These are phyloP conservation scores for Tolypocladium guangdongense DNA, from an alignment of 2,329 filamentous ascomycete genomes.

Conservation along the genomic window DNA sequence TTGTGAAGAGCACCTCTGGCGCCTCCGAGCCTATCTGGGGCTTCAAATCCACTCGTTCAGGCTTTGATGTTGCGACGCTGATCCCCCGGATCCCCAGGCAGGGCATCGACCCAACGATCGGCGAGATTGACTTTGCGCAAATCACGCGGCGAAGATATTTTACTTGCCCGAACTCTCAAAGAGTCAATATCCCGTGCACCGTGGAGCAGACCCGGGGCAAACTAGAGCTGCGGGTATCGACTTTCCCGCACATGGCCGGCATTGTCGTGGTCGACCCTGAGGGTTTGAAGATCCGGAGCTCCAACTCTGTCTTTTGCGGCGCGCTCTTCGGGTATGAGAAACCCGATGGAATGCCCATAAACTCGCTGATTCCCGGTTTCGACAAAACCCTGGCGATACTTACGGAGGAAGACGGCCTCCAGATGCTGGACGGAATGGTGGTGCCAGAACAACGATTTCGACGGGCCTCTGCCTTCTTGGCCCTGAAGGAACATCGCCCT, in stretches of 20 bases:
- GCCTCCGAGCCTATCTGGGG: conserved; percentile 83
- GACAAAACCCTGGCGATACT: conserved; percentile 73
- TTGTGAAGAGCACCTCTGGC: conserved; percentile 60
- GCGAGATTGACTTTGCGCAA: conserved; percentile 68
- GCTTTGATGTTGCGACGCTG: conserved; percentile 65
- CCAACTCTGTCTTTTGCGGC: conserved; percentile 88
- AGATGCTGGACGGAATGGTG: conserved; percentile 85
- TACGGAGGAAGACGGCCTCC: conserved; percentile 75
- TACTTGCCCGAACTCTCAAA: conserved; percentile 68
- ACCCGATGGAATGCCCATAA: conserved; percentile 70
- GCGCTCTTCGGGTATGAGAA: conserved; percentile 84
- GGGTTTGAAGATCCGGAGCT: conserved; percentile 72
- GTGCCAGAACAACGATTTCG: conserved; percentile 94
- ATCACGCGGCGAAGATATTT: conserved; percentile 67
- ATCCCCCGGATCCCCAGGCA: conserved; percentile 75
- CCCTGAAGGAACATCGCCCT: conserved; percentile 69
- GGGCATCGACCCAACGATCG: conserved; percentile 56
- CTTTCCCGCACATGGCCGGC: conserved; percentile 93
- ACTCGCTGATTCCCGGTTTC: conserved; percentile 74
- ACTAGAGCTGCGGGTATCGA: conserved; percentile 72
- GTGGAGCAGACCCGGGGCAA: conserved; percentile 62
- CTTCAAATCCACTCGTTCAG: conserved; percentile 51
- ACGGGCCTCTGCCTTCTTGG: conserved; percentile 73
- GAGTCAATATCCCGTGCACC: conserved; percentile 73
- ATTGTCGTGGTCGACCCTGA: conserved; percentile 85